Conservation (phyloP, 2,329 filamentous ascomycete species). For the Volutella citrinella region DNA sequence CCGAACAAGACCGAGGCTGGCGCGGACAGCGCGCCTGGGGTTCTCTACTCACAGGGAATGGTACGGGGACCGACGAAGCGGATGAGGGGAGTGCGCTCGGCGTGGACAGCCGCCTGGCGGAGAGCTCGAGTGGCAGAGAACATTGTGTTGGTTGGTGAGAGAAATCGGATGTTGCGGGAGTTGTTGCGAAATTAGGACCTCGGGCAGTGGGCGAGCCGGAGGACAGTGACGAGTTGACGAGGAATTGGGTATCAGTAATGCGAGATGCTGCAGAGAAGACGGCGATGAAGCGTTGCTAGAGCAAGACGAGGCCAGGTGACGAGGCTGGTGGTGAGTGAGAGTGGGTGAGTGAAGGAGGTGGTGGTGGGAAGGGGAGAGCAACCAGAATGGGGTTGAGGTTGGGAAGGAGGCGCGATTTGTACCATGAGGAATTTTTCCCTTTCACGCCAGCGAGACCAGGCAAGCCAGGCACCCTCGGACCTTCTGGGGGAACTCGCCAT, state of each 20-base stretch:
- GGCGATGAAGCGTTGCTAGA: no score
- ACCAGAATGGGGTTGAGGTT: slow-evolving; percentile 6
- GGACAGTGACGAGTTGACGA: neutral
- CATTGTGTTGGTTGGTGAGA: slow-evolving; percentile 43
- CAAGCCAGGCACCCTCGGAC: slow-evolving; percentile 1
- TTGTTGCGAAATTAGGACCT: slow-evolving; percentile 6
- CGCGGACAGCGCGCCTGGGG: neutral
- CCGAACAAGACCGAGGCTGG: neutral
- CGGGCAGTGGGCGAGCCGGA: slow-evolving; percentile 12
- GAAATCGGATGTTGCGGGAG: slow-evolving; percentile 9
- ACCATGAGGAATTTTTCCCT: slow-evolving; percentile 24
- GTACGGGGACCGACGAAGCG: slow-evolving; percentile 59
- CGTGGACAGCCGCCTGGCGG: slow-evolving; percentile 57
- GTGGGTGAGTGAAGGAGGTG: slow-evolving; percentile 8
- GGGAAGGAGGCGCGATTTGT: slow-evolving; percentile 21
- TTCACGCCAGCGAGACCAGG: neutral
- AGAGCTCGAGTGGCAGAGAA: slow-evolving; percentile 53
- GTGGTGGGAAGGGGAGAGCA: slow-evolving; percentile 4
- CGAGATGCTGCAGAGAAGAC: neutral
- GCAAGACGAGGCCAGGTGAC: slow-evolving; percentile 4
- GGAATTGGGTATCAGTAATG: slow-evolving; percentile 3
- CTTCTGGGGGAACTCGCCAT: no score
- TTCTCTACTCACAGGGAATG: slow-evolving; percentile 49
- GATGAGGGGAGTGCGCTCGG: slow-evolving; percentile 60
- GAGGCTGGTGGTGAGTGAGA: slow-evolving; percentile 3